These are phyloP conservation scores for Candida albicans DNA, from an alignment of 1,139 yeast species.

Conservation along the genomic window DNA sequence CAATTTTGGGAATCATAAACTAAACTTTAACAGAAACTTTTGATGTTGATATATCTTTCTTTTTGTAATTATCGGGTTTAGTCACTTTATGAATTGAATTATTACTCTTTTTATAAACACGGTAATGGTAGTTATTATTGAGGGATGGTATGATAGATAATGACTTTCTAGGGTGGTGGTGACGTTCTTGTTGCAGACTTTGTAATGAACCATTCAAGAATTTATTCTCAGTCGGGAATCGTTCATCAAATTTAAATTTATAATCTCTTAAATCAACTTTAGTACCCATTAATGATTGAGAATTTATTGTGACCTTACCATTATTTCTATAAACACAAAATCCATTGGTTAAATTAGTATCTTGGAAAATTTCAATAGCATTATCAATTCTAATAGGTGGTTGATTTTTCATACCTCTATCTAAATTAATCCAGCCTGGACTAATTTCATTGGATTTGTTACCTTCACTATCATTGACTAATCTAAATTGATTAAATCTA, in stretches of 20 bases:
- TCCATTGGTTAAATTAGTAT: conserved; percentile 9
- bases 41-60: neutral
- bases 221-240: conserved; percentile 9
- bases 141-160: no score
- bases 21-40: neutral
- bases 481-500: conserved; percentile 8
- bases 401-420: conserved; percentile 5
- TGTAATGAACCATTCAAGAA: neutral
- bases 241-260: neutral
- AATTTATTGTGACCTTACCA: conserved; percentile 7
- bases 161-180: neutral
- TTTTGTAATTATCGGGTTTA: neutral
- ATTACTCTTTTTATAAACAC: neutral
- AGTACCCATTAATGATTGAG: conserved; percentile 5
- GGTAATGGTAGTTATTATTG: neutral
- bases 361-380: conserved; percentile 6
- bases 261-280: conserved; percentile 5
- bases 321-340: conserved; percentile 9
- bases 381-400: conserved; percentile 1
- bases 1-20: no score
- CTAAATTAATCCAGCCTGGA: conserved; percentile 7
- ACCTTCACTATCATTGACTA: conserved; percentile 2
- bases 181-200: neutral
- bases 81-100: neutral
- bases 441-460: neutral